A percentile compares a stretch with the other conserved stretches of the same genome.
Conservation (phyloP, 495 filamentous ascomycete genomes). For the Penicillium arizonense region DNA sequence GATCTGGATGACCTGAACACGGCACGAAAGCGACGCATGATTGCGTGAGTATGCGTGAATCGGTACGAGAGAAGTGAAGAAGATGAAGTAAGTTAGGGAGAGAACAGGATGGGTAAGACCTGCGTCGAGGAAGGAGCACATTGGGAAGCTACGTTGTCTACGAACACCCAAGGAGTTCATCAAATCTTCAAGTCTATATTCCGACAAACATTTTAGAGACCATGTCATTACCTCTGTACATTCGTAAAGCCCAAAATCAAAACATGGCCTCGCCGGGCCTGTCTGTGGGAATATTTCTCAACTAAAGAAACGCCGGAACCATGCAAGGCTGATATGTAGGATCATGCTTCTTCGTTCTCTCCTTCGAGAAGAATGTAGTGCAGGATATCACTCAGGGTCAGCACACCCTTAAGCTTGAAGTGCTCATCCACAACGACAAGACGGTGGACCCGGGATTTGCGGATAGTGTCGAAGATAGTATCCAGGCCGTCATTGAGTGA, state of each 20-base stretch:
- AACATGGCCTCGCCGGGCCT: conserved; percentile 3
- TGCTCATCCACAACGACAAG: conserved; percentile 90
- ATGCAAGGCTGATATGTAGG: conserved; percentile 38
- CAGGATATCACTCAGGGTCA: conserved; percentile 94
- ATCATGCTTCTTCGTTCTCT: conserved; percentile 53
- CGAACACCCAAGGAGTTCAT: conserved; percentile 2
- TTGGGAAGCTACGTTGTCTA: background rate
- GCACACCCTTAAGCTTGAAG: conserved; percentile 78
- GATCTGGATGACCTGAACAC: conserved; percentile 13
- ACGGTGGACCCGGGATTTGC: conserved; percentile 89
- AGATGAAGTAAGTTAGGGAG: conserved; percentile 3
- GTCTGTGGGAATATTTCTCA: background rate
- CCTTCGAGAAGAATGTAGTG: conserved; percentile 91
- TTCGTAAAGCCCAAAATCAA: conserved; percentile 15
- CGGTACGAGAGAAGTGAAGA: conserved; percentile 2
- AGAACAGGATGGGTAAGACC: background rate
- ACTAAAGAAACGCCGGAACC: conserved; percentile 33
- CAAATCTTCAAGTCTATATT: conserved; percentile 30
- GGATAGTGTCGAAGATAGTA: conserved; percentile 95
- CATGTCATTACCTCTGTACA: conserved; percentile 35
- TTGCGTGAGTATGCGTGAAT: background rate
- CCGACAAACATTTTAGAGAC: conserved; percentile 16
- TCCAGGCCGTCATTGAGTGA: conserved; percentile 86
- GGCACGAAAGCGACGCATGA: conserved; percentile 16
- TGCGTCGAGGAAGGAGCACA: background rate